Percentiles rank a stretch among this genome's conserved stretches.
These are phyloP conservation scores for Mycena kentingensis DNA, from an alignment of 768 basidiomycete genomes.

Conservation along the genomic window DNA sequence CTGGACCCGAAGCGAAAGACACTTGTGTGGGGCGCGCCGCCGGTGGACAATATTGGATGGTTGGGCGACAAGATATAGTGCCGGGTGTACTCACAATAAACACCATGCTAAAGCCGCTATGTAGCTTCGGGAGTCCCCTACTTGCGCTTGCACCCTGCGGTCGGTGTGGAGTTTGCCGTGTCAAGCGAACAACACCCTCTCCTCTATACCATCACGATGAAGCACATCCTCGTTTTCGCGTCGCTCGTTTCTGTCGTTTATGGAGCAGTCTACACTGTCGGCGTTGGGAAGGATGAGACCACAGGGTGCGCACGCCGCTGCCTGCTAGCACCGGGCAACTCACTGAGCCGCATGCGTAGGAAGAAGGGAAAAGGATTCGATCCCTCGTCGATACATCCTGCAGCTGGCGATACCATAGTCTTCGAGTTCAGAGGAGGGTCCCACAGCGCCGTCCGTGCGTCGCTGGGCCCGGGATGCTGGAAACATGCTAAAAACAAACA, in stretches of 20 bases:
- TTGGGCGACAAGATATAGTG: conserved; percentile 31
- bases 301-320: conserved; percentile 38
- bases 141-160: no score
- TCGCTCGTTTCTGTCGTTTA: conserved; percentile 28
- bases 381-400: conserved; percentile 40
- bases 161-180: no score
- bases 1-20: conserved; percentile 66
- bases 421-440: conserved; percentile 43
- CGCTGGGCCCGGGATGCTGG: no score
- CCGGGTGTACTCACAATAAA: background rate
- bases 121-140: no score
- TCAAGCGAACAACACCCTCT: no score
- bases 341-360: no score
- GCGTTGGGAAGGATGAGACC: conserved; percentile 44
- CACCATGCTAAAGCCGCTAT: no score
- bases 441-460: conserved; percentile 44
- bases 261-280: conserved; percentile 36
- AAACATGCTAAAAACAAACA: conserved; percentile 11
- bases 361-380: conserved; percentile 45
- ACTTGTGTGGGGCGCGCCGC: conserved; percentile 72
- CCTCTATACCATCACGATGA: background rate
- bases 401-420: conserved; percentile 35
- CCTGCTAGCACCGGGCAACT: no score
- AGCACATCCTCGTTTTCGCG: no score
- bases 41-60: conserved; percentile 62